Base-by-base conservation (phyloP, 208 protist species). In the Acanthamoeba lenticulata region DNA sequence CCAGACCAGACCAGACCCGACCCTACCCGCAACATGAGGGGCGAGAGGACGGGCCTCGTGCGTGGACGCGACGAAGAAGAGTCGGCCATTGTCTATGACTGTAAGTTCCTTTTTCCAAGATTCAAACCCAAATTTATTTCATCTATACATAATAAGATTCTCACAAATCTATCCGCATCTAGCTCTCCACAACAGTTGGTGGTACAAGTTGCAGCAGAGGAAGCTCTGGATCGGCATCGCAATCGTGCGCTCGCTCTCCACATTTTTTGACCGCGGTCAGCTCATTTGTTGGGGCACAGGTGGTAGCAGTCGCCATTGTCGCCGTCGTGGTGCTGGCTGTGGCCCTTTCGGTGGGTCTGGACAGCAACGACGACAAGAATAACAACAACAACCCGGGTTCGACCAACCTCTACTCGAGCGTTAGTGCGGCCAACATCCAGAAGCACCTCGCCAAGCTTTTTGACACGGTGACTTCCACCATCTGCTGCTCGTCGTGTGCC, bases 361-460 rank as follows among this genome's bases (percentile, higher is more conserved):
- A 81, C 32, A n/a, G 24, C 40, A 17, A n/a, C 42, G 38, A 81
- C 40, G 21, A 57, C 27, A 21, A 57, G 17, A 57, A 57, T 21
- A 57, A 74, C 2, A 11, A 74, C 65, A 74, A 81, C 36, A 9
- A 2, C 24, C n/a, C n/a, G n/a, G n/a, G n/a, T n/a, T n/a, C n/a
- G n/a, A 29, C 32, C 32, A 81, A 81, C 38, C 32, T 42, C 32
- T 81, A 81, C 36, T 3, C 42, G 40, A 81, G 72, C 42, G 40
- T 81, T 6, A 49, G 11, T 19, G 32, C 72, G 5, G 32, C 17
- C 27, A 81, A 81, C 72, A 81, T 81, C 19, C 32, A 81, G 32
- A 44, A 81, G 72, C 72, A 81, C 19, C 38, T 81, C 9, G 38
- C 40, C 42, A 81, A 81, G n/a, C 72, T 81, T 27, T 49, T 81